These are phyloP conservation scores for Anethum foeniculum DNA, from an alignment of 140 eudicot species.

Conservation along the genomic window DNA sequence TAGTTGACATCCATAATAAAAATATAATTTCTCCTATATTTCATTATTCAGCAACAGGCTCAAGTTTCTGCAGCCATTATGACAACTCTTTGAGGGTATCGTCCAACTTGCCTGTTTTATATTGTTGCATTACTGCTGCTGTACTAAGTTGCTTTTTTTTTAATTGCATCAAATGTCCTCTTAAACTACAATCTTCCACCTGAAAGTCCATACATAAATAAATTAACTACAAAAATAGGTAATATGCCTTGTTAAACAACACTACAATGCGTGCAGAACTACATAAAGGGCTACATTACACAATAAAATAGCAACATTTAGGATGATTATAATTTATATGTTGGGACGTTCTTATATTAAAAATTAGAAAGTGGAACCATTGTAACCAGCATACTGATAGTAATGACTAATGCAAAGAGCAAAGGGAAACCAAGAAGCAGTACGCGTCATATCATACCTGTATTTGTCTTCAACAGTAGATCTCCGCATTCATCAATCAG, in stretches of 20 bases:
- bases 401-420: not conserved
- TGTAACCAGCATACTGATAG: not conserved
- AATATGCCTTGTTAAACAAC: not conserved
- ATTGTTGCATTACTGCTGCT: not conserved
- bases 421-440: not conserved
- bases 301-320: not conserved
- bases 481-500: constrained; percentile 59
- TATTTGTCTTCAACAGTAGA: constrained; percentile 35
- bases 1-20: not conserved
- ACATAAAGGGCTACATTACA: not conserved
- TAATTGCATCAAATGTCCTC: constrained; percentile 62
- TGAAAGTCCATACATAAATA: constrained; percentile 17
- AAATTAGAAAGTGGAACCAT: not conserved
- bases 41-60: not conserved
- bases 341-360: not conserved
- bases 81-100: not conserved
- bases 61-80: not conserved
- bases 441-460: constrained; percentile 33
- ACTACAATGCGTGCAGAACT: not conserved
- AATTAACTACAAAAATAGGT: not conserved
- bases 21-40: not conserved
- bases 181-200: constrained; percentile 74
- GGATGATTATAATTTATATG: not conserved
- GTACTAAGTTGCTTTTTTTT: constrained; percentile 9
- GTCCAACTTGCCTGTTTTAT: not conserved